Evolutionary conservation across 78 protist genomes (phyloP).

Genomic region (Cavenderia fasciculata): DNA sequence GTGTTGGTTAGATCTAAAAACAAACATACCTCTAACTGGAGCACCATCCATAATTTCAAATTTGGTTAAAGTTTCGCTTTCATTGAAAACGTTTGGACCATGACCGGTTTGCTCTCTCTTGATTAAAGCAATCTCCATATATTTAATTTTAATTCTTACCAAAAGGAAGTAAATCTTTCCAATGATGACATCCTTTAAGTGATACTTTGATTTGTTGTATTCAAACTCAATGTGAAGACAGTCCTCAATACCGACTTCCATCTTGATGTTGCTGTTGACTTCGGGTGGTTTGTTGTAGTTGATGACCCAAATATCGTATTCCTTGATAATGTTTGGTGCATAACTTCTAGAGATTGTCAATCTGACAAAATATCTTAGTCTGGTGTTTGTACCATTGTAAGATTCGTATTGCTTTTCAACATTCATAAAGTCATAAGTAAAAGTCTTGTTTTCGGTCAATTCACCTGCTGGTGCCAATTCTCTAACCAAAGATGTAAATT

Average conservation of each 20-base stretch:
- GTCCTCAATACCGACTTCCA: conserved; percentile 98
- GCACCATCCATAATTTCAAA: conserved; percentile 99
- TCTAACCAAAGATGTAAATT: conserved; percentile 87
- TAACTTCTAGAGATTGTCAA: conserved; percentile 82
- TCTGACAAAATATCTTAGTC: conserved; percentile 92
- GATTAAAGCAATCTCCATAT: conserved; percentile 95
- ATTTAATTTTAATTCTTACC: conserved; percentile 89
- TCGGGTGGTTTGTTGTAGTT: conserved; percentile 78
- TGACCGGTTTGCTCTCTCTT: conserved; percentile 93
- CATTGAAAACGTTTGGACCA: conserved; percentile 83
- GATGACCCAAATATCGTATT: conserved; percentile 94
- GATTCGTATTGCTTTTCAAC: conserved; percentile 93
- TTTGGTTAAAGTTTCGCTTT: conserved; percentile 94
- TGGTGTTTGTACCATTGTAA: conserved; percentile 96
- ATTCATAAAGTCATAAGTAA: conserved; percentile 81
- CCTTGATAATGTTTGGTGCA: conserved; percentile 78
- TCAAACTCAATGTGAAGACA: conserved; percentile 99
- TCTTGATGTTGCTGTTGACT: conserved; percentile 88
- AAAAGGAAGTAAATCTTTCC: conserved; percentile 95
- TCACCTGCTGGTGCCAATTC: conserved; percentile 94
- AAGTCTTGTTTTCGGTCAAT: conserved; percentile 20
- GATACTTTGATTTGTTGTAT: conserved; percentile 94
- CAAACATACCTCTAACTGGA: conserved; percentile 89
- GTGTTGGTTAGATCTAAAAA: neutral
- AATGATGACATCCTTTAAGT: conserved; percentile 93